A percentile compares a stretch with the other conserved stretches of the same genome.
Evolutionary conservation across 495 filamentous ascomycete genomes (phyloP).

Genomic region (Neurospora intermedia): DNA sequence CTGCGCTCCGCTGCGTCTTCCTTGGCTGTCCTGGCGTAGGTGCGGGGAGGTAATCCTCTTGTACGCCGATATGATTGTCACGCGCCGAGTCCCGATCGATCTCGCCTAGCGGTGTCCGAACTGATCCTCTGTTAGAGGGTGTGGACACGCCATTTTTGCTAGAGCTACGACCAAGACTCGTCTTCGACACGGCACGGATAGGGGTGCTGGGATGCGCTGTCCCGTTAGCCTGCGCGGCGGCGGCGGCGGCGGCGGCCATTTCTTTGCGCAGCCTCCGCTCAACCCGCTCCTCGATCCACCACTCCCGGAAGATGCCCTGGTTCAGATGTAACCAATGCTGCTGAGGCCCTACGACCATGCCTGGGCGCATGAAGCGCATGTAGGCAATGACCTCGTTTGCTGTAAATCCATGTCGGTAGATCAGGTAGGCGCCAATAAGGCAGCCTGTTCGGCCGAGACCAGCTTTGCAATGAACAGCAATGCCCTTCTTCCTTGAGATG

Average conservation of each 20-base stretch:
- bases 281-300: conserved; percentile 90
- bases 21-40: conserved; percentile 93
- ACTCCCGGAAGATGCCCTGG: conserved; percentile 90
- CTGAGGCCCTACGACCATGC: conserved; percentile 99
- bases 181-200: conserved; percentile 62
- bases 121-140: conserved; percentile 67
- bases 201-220: conserved; percentile 53
- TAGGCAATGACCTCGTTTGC: conserved; percentile 97
- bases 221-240: conserved; percentile 20
- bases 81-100: conserved; percentile 66
- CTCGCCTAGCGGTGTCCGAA: conserved; percentile 77
- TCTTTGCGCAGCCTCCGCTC: conserved; percentile 44
- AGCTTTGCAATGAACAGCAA: conserved; percentile 97
- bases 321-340: conserved; percentile 99
- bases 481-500: conserved; percentile 77
- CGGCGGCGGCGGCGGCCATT: conserved; percentile 31
- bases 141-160: conserved; percentile 54
- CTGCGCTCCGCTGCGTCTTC: conserved; percentile 52
- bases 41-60: conserved; percentile 80
- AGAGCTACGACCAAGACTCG: conserved; percentile 26
- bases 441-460: conserved; percentile 91
- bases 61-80: conserved; percentile 38
- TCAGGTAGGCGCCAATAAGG: conserved; percentile 92
- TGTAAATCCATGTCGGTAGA: conserved; percentile 96
- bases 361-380: conserved; percentile 98